Base-by-base conservation (phyloP, 495 filamentous ascomycete genomes). In the Usnea hakonensis region DNA sequence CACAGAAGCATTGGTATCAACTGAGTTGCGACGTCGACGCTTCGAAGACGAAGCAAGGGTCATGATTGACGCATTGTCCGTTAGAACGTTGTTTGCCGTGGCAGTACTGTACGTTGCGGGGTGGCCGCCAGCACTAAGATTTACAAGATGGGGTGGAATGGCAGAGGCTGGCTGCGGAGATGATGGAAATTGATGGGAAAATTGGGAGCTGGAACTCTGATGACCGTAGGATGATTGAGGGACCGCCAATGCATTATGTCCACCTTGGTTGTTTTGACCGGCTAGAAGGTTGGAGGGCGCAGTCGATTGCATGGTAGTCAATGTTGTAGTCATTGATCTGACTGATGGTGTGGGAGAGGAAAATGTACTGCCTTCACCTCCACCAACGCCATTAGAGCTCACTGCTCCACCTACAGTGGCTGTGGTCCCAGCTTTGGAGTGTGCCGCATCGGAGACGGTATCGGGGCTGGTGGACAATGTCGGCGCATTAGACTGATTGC, bases 41-140 rank as follows among this genome's bases (percentile, higher is more conserved):
- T 97, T 95, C 26, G 91, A 96, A 0, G 92, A 97, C 8, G 91
- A 96, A 1, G 94, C 94, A n/a, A 98, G 81, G 0, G 94, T 98
- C 32, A 98, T 82, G 61, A 97, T 93, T 21, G 91, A 96, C 1
- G 94, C 94, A 70, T 98, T 92, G 70, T 98, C 94, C 10, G 90
- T 95, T 30, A 96, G 77, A 17, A 94, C 80, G 71, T 91, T 91
- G 75, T 97, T 95, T 48, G 94, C 94, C 0, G 90, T 97, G 1
- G 92, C 94, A 5, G 85, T 85, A 62, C 77, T 86, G 74, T 98
- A 98, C 6, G 92, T 96, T 36, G 86, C 82, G 0, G 90, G 90
- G 67, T 93, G 82, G 28, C 83, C 82, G 8, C 73, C 69, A 23
- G 68, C 72, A 46, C 63, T 63, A 40, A 75, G 65, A 19, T 82